A percentile compares a stretch with the other conserved stretches of the same genome.
Conservation (phyloP, 345 rosid species). For the Erucastrum elatum region DNA sequence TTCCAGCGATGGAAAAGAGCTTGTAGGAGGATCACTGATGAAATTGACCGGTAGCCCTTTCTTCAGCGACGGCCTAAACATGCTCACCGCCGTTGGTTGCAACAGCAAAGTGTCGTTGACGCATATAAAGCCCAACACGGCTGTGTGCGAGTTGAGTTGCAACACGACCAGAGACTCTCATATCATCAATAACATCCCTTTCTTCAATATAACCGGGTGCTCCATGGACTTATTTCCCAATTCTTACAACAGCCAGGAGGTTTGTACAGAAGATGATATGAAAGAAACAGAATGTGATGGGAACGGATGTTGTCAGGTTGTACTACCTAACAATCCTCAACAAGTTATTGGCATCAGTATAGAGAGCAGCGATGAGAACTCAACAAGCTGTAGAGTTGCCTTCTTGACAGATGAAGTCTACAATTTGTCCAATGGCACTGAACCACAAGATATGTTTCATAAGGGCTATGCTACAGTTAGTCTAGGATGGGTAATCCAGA, state of each 20-base stretch:
- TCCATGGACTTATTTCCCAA: no score
- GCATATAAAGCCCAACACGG: neutral
- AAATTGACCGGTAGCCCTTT: no score
- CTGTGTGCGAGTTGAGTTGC: constrained; percentile 45
- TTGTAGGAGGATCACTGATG: no score
- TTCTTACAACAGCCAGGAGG: no score
- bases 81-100: no score
- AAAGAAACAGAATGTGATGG: constrained; percentile 32
- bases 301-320: constrained; percentile 46
- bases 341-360: constrained; percentile 5
- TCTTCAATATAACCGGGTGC: no score
- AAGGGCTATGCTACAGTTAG: constrained; percentile 2
- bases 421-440: neutral
- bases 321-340: constrained; percentile 17
- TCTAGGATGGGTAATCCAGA: constrained; percentile 40
- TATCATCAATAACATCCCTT: no score
- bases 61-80: no score
- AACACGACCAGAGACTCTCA: neutral
- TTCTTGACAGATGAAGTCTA: constrained; percentile 10
- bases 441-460: neutral
- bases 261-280: neutral
- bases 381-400: constrained; percentile 17
- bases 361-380: constrained; percentile 4
- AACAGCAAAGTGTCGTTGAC: neutral
- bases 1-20: no score